Percentiles rank a stretch among this genome's conserved stretches.
Conservation (phyloP, 305 asterid genomes). For the Fraxinus velutina region DNA sequence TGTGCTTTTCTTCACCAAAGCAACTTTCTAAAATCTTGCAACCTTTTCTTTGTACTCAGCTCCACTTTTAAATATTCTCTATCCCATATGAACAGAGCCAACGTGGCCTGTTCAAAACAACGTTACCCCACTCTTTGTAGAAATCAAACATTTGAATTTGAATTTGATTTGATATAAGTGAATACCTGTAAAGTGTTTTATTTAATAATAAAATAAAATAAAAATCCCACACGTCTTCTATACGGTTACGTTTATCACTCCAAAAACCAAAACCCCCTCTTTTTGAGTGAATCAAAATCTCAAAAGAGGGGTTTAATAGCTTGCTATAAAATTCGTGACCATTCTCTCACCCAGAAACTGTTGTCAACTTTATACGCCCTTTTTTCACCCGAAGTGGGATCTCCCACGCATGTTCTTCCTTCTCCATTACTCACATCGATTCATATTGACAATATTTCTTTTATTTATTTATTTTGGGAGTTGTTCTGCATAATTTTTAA, state of each 20-base stretch:
- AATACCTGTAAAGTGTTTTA: not conserved
- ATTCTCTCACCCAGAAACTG: not conserved
- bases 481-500: not conserved
- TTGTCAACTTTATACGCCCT: not conserved
- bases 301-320: not conserved
- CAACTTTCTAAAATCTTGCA: not conserved
- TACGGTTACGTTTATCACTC: not conserved
- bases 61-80: not conserved
- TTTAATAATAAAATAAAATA: no score
- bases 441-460: not conserved
- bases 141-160: not conserved
- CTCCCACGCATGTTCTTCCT: not conserved
- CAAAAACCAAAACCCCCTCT: not conserved
- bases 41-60: not conserved
- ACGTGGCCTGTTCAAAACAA: no score
- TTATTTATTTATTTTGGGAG: not conserved
- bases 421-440: not conserved
- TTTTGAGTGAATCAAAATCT: not conserved
- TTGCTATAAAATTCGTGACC: not conserved
- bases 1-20: not conserved
- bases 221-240: not conserved
- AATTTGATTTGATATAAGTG: not conserved
- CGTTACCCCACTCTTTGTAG: no score
- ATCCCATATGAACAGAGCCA: no score
- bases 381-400: not conserved